Evolutionary conservation across 2,329 filamentous ascomycete genomes (phyloP), one percentile per base, ranked within the genome.

Genomic region (Aspergillus sp.): DNA sequence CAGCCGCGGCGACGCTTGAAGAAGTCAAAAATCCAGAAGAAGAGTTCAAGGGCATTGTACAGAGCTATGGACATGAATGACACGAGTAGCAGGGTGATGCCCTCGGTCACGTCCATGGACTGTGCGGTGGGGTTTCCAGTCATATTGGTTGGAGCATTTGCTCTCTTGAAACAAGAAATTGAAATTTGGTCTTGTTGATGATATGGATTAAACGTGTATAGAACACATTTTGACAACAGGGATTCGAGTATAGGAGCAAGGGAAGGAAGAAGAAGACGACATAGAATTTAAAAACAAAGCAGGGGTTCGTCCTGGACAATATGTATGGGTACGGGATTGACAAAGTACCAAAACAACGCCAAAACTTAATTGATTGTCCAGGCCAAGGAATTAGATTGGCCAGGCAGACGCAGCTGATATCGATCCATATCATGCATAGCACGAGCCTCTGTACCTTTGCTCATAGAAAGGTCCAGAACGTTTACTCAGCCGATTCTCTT

Each of bases 41-140:
- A 69, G 4, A 79, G 65, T 65, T 79, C 78, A 51, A 78, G 39
- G 0, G 82, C 83, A 22, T 89, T 80, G 64, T 78, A 78, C 11
- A 72, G 59, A 16, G 76, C 73, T 22, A 85, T 76, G 18, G 71
- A 64, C 22, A 65, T 70, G 58, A 75, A 74, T 12, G 71, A 69
- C 22, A 71, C 69, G 65, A 74, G 22, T 12, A 47, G 18, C 20
- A 47, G 20, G 22, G 18, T 22, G n/a, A 47, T 6, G 45, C 11
- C 22, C 11, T 18, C 11, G 4, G 45, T 6, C 18, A 47, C 18
- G 6, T 47, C 20, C 20, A 4, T 4, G 11, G 12, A 7, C 10
- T 12, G 45, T 14, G 45, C 18, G 5, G 45, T 42, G 16, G 36
- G 36, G 1, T 7, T 9, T 10, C 12, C 7, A 24, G 45, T 3